phyloP scores from a whole-genome alignment of 768 basidiomycete genomes.

The Pulveroboletus ravenelii region DNA sequence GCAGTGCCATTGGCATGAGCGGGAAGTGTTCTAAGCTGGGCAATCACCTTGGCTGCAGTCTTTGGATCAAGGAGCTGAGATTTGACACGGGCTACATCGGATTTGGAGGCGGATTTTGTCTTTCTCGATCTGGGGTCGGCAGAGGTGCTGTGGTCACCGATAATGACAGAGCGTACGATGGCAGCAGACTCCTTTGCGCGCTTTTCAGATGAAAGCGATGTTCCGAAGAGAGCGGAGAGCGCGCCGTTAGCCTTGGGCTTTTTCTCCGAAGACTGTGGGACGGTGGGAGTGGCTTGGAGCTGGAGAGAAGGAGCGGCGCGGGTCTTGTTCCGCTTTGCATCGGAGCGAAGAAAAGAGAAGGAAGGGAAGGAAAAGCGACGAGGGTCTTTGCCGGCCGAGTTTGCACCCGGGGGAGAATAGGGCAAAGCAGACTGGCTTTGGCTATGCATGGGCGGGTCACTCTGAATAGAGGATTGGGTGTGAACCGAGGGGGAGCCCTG shows the following conservation, averaged over 20 bases:
- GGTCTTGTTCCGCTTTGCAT: constrained; percentile 25
- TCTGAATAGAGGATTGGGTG: constrained; percentile 15
- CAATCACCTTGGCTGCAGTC: constrained; percentile 65
- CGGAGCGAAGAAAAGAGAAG: constrained; percentile 38
- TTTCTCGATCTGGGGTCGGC: constrained; percentile 33
- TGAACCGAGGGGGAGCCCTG: constrained; percentile 8
- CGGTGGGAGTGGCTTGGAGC: constrained; percentile 16
- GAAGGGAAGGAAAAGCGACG: constrained; percentile 50
- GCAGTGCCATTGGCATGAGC: constrained; percentile 9
- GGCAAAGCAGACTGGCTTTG: constrained; percentile 28
- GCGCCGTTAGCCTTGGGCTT: constrained; percentile 34
- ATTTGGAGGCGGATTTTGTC: constrained; percentile 39
- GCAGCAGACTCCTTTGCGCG: constrained; percentile 61
- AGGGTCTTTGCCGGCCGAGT: constrained; percentile 20
- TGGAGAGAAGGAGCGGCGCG: constrained; percentile 8
- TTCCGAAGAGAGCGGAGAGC: constrained; percentile 31
- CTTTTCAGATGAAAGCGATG: constrained; percentile 42
- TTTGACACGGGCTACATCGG: constrained; percentile 62
- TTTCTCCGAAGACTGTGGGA: constrained; percentile 29
- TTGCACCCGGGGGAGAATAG: constrained; percentile 12
- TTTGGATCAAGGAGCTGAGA: constrained; percentile 62
- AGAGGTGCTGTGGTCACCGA: constrained; percentile 43
- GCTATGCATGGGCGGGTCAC: constrained; percentile 18
- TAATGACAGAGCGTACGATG: constrained; percentile 61
- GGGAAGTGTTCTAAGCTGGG: constrained; percentile 64